A percentile compares a stretch with the other conserved stretches of the same genome.
These are phyloP conservation scores for Arthrobotrys iridis DNA, from an alignment of 2,329 filamentous ascomycete genomes.

Conservation along the genomic window DNA sequence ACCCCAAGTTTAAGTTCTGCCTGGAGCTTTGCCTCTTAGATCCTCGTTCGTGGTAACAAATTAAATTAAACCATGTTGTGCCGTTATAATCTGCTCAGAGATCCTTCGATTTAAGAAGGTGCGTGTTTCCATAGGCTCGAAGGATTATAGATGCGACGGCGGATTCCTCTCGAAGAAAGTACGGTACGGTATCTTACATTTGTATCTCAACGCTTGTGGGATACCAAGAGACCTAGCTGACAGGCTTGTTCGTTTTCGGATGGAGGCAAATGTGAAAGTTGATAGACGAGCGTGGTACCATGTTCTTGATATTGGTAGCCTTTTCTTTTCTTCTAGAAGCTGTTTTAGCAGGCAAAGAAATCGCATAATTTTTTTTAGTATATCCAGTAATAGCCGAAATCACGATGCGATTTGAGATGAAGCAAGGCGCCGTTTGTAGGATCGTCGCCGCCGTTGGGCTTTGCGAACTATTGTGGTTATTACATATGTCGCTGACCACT, in stretches of 20 bases:
- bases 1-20: slow-evolving; percentile 40
- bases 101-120: slow-evolving; percentile 28
- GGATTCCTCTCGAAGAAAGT: slow-evolving; percentile 41
- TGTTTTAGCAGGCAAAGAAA: slow-evolving; percentile 17
- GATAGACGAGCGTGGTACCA: slow-evolving; percentile 44
- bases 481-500: slow-evolving; percentile 2
- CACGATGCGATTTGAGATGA: slow-evolving; percentile 20
- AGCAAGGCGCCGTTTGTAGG: slow-evolving; percentile 19
- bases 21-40: slow-evolving; percentile 24
- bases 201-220: slow-evolving; percentile 27
- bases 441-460: not conserved
- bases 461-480: not conserved
- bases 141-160: slow-evolving; percentile 42
- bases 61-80: slow-evolving; percentile 1
- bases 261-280: slow-evolving; percentile 40
- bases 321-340: slow-evolving; percentile 50
- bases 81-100: slow-evolving; percentile 15
- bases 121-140: not conserved
- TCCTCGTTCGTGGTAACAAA: not conserved
- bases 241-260: slow-evolving; percentile 41
- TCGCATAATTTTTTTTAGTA: not conserved
- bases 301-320: slow-evolving; percentile 18
- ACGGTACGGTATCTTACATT: slow-evolving; percentile 21
- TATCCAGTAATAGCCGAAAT: slow-evolving; percentile 20
- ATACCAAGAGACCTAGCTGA: slow-evolving; percentile 48